These are phyloP conservation scores for Nematodospora anomalae DNA, from an alignment of 1,139 yeast species.

Conservation along the genomic window DNA sequence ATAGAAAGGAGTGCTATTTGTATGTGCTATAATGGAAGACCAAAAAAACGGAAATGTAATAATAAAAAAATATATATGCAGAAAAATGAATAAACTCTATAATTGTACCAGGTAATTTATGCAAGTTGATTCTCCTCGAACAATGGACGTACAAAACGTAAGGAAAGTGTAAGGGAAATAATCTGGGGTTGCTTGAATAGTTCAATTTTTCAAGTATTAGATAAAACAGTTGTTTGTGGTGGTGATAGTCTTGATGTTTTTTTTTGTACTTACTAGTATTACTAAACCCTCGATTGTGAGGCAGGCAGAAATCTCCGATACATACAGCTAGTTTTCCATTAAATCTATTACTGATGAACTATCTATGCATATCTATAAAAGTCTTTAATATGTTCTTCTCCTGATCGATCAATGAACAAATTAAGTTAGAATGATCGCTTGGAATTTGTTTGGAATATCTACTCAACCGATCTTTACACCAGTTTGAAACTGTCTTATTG, in stretches of 20 bases:
- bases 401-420: constrained; percentile 16
- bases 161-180: not conserved
- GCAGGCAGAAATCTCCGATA: too few relatives aligned
- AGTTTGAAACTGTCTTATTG: constrained; percentile 18
- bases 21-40: constrained; percentile 1
- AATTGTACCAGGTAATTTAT: not conserved
- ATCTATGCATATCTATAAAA: constrained; percentile 12
- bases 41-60: not conserved
- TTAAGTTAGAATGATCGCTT: constrained; percentile 14
- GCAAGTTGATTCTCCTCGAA: not conserved
- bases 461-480: constrained; percentile 24
- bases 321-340: too few relatives aligned
- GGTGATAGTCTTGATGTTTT: not conserved
- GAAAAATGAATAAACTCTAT: not conserved
- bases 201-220: too few relatives aligned
- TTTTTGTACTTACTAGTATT: not conserved
- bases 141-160: not conserved
- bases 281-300: too few relatives aligned
- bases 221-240: too few relatives aligned
- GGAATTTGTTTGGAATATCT: constrained; percentile 16
- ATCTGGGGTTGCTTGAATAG: too few relatives aligned
- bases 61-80: not conserved
- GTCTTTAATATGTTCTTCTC: constrained; percentile 20
- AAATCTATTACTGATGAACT: too few relatives aligned
- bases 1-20: not conserved